Base-by-base conservation (phyloP, 441 rosid genomes). In the Gossypium trilobum region DNA sequence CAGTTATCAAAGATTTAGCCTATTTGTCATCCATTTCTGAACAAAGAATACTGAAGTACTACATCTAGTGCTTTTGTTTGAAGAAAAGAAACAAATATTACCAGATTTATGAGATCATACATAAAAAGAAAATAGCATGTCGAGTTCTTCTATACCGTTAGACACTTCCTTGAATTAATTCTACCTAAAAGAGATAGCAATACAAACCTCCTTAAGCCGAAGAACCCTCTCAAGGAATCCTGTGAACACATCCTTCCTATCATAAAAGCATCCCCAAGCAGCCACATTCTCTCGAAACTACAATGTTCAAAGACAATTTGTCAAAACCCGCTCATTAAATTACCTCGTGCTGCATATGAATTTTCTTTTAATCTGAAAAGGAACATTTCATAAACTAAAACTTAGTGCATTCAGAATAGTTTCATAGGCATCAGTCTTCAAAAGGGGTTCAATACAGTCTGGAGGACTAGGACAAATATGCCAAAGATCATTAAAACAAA, bases 261-360 rank as follows among this genome's bases (percentile, higher is more conserved):
- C 97, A 70, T 95, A 87, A 84, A 95, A 95, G 83, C 98, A 95
- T 66, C 85, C 65, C 99, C 99, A 95, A 84, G 97, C 99, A 27
- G 92, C 92, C 73, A 95, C 98, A 78, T 92, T 92, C 89, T 95
- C 99, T 73, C 99, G 88, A 67, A 95, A 95, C 98, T 95, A 85
- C 83, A 86, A 78, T 75, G 52, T 62, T 11, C 54, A 39, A 70
- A 66, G 7, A 56, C 33, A 6, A 74, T 54, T 27, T 42, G 52
- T 71, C 9, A 66, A 57, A 3, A 48, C 16, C 2, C 23, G n/a
- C 72, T 60, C 63, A 27, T 25, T 14, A 16, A 63, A 70, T 8
- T 27, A 71, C 33, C 25, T 17, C 71, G 16, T 3, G 58, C 58
- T 27, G 14, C 8, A 66, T 66, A 2, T 66, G 31, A 27, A 27